Evolutionary conservation across 192 early-diverging fungal species (phyloP), one percentile per base, ranked within the genome.

Genomic region (Paraglomus brasilianum): DNA sequence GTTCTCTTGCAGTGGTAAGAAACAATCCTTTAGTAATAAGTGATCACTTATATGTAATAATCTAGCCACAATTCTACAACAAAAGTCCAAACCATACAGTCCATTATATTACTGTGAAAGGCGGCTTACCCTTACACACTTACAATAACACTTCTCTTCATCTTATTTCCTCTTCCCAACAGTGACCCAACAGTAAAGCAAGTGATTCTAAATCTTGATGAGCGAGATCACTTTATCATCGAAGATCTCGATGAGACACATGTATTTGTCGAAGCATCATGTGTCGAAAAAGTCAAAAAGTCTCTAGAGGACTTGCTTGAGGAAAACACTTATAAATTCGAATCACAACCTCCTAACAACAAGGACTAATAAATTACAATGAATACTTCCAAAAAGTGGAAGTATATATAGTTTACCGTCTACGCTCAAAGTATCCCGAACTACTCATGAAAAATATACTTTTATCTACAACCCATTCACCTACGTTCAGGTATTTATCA

Each of bases 241-340:
- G 87, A 91, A 71, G 91, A 94, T 59, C 75, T 94, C 14, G 92
- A 94, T 78, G 88, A 85, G 6, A 92, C 87, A 0, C 92, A 94
- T 70, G 70, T 94, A 59, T 91, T 92, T 69, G 86, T 94, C 43
- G 87, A 88, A 68, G 73, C 85, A 7, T 77, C 75, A 4, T 83
- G 80, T 47, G 76, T 91, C 4, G 77, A 84, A 10, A 70, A 83
- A 53, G 63, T 93, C 3, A 84, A 87, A 47, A 60, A 68, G 4
- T 85, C 83, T 66, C 77, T 91, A 40, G 91, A 93, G 53, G 82
- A 85, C 71, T 80, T 91, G 48, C 75, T 93, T 64, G 86, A 93
- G 76, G 81, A 86, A 59, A 91, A 91, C 71, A 83, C 86, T 0
- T 93, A 91, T 69, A 89, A 87, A 67, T 66, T 79, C 21, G 80